These are phyloP conservation scores for Castanea mollissima DNA, from an alignment of 306 rosid genomes.

Conservation along the genomic window DNA sequence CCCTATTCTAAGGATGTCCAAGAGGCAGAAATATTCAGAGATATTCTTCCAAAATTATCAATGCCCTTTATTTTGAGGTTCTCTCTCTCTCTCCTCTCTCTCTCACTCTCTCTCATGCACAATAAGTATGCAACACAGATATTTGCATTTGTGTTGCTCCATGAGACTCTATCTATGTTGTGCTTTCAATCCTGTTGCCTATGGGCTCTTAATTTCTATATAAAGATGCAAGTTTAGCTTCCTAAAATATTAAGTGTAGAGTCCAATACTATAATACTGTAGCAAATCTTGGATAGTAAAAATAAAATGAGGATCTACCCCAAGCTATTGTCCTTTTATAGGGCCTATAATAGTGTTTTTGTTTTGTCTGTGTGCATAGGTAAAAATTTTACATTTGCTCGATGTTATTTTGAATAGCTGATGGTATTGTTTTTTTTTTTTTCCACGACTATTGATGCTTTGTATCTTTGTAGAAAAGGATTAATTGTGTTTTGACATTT, in stretches of 20 bases:
- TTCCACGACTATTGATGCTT: background rate
- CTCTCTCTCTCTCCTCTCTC: background rate
- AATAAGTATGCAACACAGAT: background rate
- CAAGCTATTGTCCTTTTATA: background rate
- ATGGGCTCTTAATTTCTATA: background rate
- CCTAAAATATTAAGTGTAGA: background rate
- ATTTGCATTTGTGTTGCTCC: background rate
- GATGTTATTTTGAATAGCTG: background rate
- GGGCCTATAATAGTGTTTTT: background rate
- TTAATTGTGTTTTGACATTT: background rate
- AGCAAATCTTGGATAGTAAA: background rate
- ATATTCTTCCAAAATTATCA: conserved; percentile 55
- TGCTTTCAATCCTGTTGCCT: background rate
- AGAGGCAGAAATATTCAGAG: conserved; percentile 68
- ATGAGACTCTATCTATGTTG: background rate
- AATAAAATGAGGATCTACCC: background rate
- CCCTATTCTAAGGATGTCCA: conserved; percentile 77
- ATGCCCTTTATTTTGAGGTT: conserved; percentile 68
- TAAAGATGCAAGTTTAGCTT: background rate
- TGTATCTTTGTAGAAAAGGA: background rate
- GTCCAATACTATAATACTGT: background rate
- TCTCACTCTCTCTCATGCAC: background rate
- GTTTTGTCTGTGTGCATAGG: background rate
- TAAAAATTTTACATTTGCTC: background rate
- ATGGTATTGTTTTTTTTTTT: background rate